Conservation (phyloP, 2,329 filamentous ascomycete species). For the Dothistroma septosporum region DNA sequence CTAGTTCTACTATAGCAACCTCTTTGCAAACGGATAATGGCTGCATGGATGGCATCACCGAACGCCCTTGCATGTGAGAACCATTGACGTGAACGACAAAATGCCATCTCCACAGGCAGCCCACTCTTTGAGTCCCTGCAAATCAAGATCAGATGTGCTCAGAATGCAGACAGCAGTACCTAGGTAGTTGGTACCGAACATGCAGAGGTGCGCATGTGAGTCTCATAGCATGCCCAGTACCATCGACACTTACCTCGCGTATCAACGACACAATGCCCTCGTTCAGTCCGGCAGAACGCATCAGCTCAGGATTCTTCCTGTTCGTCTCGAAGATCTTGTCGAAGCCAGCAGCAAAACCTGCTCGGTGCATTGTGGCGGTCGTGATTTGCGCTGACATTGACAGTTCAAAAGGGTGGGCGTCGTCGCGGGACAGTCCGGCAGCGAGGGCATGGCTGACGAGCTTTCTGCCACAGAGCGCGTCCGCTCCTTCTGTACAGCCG, state of each 20-base stretch:
- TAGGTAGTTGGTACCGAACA: neutral
- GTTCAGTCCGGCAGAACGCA: conserved; percentile 3
- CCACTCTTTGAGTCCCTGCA: conserved; percentile 6
- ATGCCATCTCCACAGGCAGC: conserved; percentile 11
- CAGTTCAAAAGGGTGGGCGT: neutral
- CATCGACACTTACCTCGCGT: neutral
- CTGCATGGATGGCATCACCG: no score
- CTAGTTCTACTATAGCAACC: neutral
- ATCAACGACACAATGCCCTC: conserved; percentile 8
- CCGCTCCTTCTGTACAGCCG: conserved; percentile 8
- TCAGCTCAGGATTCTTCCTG: conserved; percentile 2
- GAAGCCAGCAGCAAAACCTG: conserved; percentile 4
- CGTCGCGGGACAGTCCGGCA: conserved; percentile 4
- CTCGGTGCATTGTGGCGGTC: neutral
- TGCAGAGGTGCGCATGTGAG: neutral
- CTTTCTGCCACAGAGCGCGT: conserved; percentile 5
- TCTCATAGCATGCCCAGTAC: neutral
- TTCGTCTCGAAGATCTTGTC: conserved; percentile 7
- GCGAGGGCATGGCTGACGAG: conserved; percentile 7
- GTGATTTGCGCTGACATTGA: neutral
- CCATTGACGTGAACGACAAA: conserved; percentile 4
- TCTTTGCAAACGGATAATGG: neutral
- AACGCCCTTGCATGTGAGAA: neutral
- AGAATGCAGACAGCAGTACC: neutral
- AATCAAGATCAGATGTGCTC: no score